Percentiles rank a stretch among this genome's conserved stretches.
Conservation (phyloP, 352 stramenopile genomes). For the Pythium phragmitis region DNA sequence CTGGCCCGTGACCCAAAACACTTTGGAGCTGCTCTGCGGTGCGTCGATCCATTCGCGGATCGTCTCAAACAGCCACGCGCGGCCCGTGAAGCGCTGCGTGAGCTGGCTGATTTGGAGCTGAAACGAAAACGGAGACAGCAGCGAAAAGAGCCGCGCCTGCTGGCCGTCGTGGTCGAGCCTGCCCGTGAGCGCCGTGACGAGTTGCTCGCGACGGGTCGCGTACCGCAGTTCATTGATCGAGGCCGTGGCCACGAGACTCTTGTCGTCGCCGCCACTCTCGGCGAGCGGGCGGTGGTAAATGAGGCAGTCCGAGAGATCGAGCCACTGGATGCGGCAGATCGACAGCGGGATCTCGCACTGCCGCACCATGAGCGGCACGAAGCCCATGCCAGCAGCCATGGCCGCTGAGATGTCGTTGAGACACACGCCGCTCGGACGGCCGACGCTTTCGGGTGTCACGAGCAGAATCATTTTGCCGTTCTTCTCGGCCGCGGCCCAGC, state of each 20-base stretch:
- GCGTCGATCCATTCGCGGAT: conserved; percentile 53
- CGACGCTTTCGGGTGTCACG: conserved; percentile 70
- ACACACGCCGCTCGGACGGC: conserved; percentile 54
- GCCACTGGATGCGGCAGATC: conserved; percentile 82
- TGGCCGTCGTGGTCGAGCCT: conserved; percentile 76
- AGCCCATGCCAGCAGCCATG: conserved; percentile 63
- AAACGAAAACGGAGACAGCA: conserved; percentile 68
- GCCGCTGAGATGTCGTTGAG: conserved; percentile 76
- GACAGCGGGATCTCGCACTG: conserved; percentile 76
- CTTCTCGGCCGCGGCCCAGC: conserved; percentile 55
- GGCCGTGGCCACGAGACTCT: conserved; percentile 17
- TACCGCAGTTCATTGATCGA: conserved; percentile 61
- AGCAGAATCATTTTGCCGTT: conserved; percentile 71
- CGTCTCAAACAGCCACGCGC: conserved; percentile 57
- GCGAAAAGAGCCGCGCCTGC: conserved; percentile 62
- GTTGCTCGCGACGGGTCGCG: conserved; percentile 42
- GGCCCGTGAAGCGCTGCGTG: conserved; percentile 54
- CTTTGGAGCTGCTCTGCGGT: conserved; percentile 19
- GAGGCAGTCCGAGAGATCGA: conserved; percentile 71
- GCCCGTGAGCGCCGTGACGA: conserved; percentile 52
- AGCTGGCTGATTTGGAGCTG: conserved; percentile 77
- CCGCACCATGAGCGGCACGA: conserved; percentile 72
- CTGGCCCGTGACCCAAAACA: conserved; percentile 74
- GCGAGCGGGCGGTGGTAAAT: conserved; percentile 34
- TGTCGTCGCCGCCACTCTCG: neutral